Base-by-base conservation (phyloP, 176 grass and related monocot genomes). In the Microstegium vimineum region DNA sequence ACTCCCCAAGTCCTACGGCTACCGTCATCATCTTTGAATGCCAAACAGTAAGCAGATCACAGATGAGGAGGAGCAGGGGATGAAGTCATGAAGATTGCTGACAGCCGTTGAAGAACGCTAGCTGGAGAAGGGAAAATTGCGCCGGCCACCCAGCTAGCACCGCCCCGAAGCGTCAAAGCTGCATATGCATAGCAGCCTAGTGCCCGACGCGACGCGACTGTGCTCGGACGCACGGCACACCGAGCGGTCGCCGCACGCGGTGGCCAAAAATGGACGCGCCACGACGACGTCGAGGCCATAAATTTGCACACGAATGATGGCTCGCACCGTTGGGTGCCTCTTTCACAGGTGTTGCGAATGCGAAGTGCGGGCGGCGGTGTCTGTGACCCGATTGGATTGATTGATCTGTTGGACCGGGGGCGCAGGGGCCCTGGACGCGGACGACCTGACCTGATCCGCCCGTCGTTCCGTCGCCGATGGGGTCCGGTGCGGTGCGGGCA, bases 261-360 rank as follows among this genome's bases (percentile, higher is more conserved):
- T 60, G 83, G 51, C 47, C 18, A 51, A 12, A 42, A 12, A 8
- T 43, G 38, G 68, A 40, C 66, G 68, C 2, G 35, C 35, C 37
- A 40, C 36, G 37, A 26, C 67, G 67, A 25, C 33, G 65, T 46
- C 47, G 1, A 62, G 69, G 41, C 35, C 71, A 82, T 87, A 5
- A 76, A 87, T 70, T 63, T 25, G 85, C 78, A 76, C 78, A 75
- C 30, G 84, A 38, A n/a, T n/a, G n/a, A 13, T 22, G 3, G 18
- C 65, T 67, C 65, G 33, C 64, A 33, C 37, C 3, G 56, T 60
- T 59, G 54, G 22, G 35, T 38, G 1, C 0, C 33, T 67, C 65
- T 8, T 4, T 36, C 64, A 4, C 64, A 66, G 64, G 63, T 14
- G 40, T 13, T 42, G 41, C 27, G 4, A 22, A 2, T 37, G 66